phyloP scores from a whole-genome alignment of 805 yeast species.

The Candida multigemmis region DNA sequence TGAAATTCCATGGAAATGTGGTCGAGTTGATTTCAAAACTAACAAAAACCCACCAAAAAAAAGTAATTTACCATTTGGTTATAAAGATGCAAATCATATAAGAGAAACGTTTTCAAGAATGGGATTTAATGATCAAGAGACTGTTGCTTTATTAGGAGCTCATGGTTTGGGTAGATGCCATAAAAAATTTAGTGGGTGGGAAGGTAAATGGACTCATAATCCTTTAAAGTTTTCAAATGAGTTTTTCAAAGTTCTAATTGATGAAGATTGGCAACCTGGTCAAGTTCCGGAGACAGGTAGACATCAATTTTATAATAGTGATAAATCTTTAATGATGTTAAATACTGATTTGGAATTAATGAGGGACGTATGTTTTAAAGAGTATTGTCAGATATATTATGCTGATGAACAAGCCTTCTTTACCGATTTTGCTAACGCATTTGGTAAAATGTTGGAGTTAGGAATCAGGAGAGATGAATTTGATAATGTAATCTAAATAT shows the following conservation, averaged over 20 bases:
- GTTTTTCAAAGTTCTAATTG: constrained; percentile 35
- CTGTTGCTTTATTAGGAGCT: constrained; percentile 66
- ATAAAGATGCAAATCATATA: constrained; percentile 35
- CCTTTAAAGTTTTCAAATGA: constrained; percentile 71
- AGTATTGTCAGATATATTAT: constrained; percentile 63
- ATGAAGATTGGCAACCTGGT: constrained; percentile 43
- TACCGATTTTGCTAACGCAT: constrained; percentile 56
- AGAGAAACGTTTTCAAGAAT: constrained; percentile 36
- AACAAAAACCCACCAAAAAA: constrained; percentile 30
- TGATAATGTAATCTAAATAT: neutral
- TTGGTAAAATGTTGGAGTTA: constrained; percentile 63
- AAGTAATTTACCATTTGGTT: constrained; percentile 44
- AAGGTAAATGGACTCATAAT: constrained; percentile 85
- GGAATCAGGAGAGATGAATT: constrained; percentile 40
- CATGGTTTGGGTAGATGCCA: constrained; percentile 77
- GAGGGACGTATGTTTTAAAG: constrained; percentile 49
- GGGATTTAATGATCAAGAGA: constrained; percentile 63
- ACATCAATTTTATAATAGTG: constrained; percentile 48
- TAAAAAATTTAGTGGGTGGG: constrained; percentile 62
- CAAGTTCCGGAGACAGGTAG: constrained; percentile 42
- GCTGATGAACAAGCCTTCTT: constrained; percentile 54
- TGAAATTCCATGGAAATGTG: constrained; percentile 46
- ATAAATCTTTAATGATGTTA: constrained; percentile 74
- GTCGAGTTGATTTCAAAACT: constrained; percentile 29
- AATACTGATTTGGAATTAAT: constrained; percentile 69